phyloP scores from a whole-genome alignment of 2,329 filamentous ascomycete species.

The Neophaeococcomyces aloes region DNA sequence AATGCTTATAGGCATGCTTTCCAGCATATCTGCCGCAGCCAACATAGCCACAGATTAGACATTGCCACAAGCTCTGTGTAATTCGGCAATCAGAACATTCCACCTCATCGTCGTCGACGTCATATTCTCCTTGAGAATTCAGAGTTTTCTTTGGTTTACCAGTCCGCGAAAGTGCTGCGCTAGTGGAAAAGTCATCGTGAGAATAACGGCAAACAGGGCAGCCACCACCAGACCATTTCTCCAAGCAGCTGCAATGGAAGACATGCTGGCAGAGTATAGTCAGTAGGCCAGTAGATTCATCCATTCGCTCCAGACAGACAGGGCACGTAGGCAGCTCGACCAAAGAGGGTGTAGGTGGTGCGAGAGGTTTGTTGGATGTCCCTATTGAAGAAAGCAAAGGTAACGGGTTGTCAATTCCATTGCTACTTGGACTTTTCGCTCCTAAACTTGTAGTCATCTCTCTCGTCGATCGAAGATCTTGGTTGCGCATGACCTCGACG shows the following conservation, averaged over 20 bases:
- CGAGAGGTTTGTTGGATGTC: slow-evolving; percentile 51
- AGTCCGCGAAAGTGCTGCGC: background rate
- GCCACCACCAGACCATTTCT: slow-evolving; percentile 89
- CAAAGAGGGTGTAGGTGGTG: slow-evolving; percentile 69
- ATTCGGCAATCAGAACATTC: slow-evolving; percentile 74
- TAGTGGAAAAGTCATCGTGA: slow-evolving; percentile 44
- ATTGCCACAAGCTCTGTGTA: slow-evolving; percentile 77
- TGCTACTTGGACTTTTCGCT: slow-evolving; percentile 27
- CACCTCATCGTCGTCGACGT: slow-evolving; percentile 44
- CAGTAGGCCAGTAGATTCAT: slow-evolving; percentile 86
- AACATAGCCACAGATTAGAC: slow-evolving; percentile 81
- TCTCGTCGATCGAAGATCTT: slow-evolving; percentile 15
- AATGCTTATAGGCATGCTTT: slow-evolving; percentile 87
- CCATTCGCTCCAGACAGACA: slow-evolving; percentile 95
- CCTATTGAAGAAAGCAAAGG: slow-evolving; percentile 10
- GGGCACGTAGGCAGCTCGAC: slow-evolving; percentile 91
- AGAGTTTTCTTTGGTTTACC: slow-evolving; percentile 3
- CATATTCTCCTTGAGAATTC: slow-evolving; percentile 31
- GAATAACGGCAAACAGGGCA: slow-evolving; percentile 94
- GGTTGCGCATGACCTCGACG: slow-evolving; percentile 68
- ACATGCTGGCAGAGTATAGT: slow-evolving; percentile 97
- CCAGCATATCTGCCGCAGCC: slow-evolving; percentile 92
- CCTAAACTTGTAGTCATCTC: slow-evolving; percentile 25
- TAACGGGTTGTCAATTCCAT: slow-evolving; percentile 29
- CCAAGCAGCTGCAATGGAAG: slow-evolving; percentile 90